Conservation (phyloP, 2,329 filamentous ascomycete genomes). For the Cladosporium colombiae region DNA sequence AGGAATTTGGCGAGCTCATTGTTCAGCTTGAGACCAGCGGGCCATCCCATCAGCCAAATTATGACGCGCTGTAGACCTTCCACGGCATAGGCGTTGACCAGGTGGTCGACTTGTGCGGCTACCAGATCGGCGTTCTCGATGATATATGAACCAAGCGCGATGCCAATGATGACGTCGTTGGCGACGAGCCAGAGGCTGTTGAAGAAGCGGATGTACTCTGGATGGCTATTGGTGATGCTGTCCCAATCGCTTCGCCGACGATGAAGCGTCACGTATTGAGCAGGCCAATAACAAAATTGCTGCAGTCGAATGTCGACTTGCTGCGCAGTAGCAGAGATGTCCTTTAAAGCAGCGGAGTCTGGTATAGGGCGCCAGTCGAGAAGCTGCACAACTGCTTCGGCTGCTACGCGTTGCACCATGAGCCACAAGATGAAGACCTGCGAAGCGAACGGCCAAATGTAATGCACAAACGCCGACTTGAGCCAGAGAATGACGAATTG, state of each 20-base stretch:
- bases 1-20: conserved; percentile 91
- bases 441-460: conserved; percentile 75
- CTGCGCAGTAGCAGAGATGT: conserved; percentile 93
- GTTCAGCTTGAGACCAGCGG: conserved; percentile 92
- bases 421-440: conserved; percentile 73
- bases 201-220: conserved; percentile 98
- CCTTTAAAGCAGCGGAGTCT: conserved; percentile 82
- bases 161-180: conserved; percentile 98
- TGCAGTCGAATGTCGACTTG: conserved; percentile 96
- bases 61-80: conserved; percentile 86
- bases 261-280: conserved; percentile 91
- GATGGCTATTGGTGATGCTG: conserved; percentile 90
- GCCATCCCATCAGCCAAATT: conserved; percentile 93
- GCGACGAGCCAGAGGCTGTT: conserved; percentile 98
- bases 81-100: conserved; percentile 81
- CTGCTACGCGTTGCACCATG: conserved; percentile 75
- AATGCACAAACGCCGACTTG: conserved; percentile 70
- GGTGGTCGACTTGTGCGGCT: conserved; percentile 72
- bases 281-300: conserved; percentile 98
- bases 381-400: conserved; percentile 74
- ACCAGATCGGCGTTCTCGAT: conserved; percentile 91
- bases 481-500: conserved; percentile 70
- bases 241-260: conserved; percentile 90
- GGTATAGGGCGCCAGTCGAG: conserved; percentile 83
- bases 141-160: conserved; percentile 93